phyloP scores from a whole-genome alignment of 2,329 filamentous ascomycete species.

The Aspergillus candidus region DNA sequence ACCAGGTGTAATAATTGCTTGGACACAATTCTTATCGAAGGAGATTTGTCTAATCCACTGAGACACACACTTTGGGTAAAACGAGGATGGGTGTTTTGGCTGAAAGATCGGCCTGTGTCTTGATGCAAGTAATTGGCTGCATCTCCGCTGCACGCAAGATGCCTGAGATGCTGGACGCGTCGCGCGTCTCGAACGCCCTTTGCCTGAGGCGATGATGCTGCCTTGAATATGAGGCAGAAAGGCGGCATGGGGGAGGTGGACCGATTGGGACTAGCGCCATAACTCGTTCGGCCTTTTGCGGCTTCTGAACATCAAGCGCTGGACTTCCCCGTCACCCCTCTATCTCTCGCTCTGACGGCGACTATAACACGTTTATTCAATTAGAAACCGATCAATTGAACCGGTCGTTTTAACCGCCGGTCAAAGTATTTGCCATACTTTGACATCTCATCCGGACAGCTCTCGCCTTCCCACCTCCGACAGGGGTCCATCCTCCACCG shows the following conservation, averaged over 20 bases:
- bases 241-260: conserved; percentile 18
- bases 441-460: conserved; percentile 6
- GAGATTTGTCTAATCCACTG: not conserved
- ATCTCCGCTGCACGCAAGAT: conserved; percentile 6
- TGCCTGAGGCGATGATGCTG: conserved; percentile 21
- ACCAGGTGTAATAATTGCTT: too few species aligned
- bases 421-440: conserved; percentile 8
- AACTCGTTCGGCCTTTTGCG: conserved; percentile 33
- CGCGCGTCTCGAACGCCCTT: conserved; percentile 14
- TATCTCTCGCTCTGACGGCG: conserved; percentile 14
- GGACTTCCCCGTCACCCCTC: conserved; percentile 25
- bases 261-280: conserved; percentile 25
- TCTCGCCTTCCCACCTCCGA: conserved; percentile 8
- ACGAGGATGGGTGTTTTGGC: not conserved
- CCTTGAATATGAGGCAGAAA: conserved; percentile 21
- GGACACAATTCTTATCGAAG: too few species aligned
- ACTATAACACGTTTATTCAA: conserved; percentile 17
- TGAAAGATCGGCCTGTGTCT: not conserved
- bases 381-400: conserved; percentile 22
- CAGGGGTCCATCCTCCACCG: conserved; percentile 12
- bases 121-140: conserved; percentile 5
- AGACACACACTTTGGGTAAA: not conserved
- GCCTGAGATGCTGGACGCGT: conserved; percentile 21
- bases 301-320: conserved; percentile 33
- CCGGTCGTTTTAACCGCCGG: conserved; percentile 8